These are phyloP conservation scores for Aechmea fasciata DNA, from an alignment of 176 grass and related monocot species.

Conservation along the genomic window DNA sequence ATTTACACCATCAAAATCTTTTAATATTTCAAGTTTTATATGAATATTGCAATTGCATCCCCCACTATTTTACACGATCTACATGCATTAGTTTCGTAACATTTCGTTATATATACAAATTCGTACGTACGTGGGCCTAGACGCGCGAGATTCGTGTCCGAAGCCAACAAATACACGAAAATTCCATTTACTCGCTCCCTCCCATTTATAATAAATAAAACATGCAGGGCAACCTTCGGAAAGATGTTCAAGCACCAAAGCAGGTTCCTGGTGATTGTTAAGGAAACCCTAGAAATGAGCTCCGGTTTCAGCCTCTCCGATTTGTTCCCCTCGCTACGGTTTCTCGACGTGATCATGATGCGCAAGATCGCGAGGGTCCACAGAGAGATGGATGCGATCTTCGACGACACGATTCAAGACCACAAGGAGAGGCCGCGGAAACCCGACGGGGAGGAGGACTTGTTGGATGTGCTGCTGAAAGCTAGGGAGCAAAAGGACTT, in stretches of 20 bases:
- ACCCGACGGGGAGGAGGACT: conserved; percentile 7
- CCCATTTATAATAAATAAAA: too few relatives aligned
- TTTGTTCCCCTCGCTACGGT: conserved; percentile 26
- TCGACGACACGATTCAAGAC: conserved; percentile 49
- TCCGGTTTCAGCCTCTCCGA: conserved; percentile 38
- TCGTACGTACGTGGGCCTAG: too few relatives aligned
- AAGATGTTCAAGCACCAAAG: conserved; percentile 1
- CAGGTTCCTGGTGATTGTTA: conserved; percentile 23
- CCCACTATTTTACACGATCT: too few relatives aligned
- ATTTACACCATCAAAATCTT: too few relatives aligned
- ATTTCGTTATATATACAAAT: too few relatives aligned
- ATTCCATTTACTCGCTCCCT: too few relatives aligned
- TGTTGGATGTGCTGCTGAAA: conserved; percentile 20
- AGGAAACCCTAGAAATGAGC: not conserved
- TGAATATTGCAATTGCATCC: too few relatives aligned
- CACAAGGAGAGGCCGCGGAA: conserved; percentile 20
- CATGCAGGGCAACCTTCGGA: conserved; percentile 7
- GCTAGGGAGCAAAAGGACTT: conserved; percentile 33
- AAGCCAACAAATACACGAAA: too few relatives aligned
- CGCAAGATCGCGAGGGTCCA: conserved; percentile 25
- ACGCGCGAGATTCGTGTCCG: too few relatives aligned
- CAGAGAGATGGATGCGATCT: conserved; percentile 28
- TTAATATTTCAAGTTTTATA: too few relatives aligned
- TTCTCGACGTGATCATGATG: conserved; percentile 7
- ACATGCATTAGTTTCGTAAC: too few relatives aligned